Evolutionary conservation across 1,284 basidiomycete genomes (phyloP).

Genomic region (Ceratobasidium theobromae): DNA sequence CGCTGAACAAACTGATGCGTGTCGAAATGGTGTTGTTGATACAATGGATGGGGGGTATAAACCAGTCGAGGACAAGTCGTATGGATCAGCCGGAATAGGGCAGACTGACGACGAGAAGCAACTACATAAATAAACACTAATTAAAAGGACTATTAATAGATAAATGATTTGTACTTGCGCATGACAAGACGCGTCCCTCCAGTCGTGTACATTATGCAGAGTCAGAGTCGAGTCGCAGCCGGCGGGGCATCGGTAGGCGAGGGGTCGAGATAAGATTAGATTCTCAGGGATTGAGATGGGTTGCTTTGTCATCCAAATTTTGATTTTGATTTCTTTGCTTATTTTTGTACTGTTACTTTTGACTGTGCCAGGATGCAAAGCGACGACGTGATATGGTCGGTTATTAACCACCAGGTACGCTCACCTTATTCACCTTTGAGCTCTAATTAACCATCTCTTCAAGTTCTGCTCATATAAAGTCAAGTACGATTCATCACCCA

Average conservation of each 20-base stretch:
- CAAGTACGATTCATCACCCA: slow-evolving; percentile 65
- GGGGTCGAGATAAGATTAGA: slow-evolving; percentile 18
- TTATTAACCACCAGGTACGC: slow-evolving; percentile 52
- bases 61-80: neutral
- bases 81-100: no score
- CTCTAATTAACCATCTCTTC: slow-evolving; percentile 53
- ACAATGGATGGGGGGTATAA: neutral
- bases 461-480: slow-evolving; percentile 98
- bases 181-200: slow-evolving; percentile 17
- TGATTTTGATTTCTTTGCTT: neutral
- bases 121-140: neutral
- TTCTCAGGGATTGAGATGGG: neutral
- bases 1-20: slow-evolving; percentile 92
- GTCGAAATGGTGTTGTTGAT: slow-evolving; percentile 71
- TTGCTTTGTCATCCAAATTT: slow-evolving; percentile 29
- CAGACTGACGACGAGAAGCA: no score
- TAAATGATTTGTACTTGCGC: neutral
- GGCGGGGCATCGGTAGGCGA: no score
- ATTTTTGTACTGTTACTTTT: neutral
- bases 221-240: no score
- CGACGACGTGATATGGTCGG: slow-evolving; percentile 95
- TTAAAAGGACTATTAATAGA: neutral
- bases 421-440: neutral
- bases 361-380: slow-evolving; percentile 56
- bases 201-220: no score